Percentiles rank a stretch among this genome's conserved stretches.
Evolutionary conservation across 1,139 yeast genomes (phyloP).

Genomic region (Blastobotrys raffinosifermentans): DNA sequence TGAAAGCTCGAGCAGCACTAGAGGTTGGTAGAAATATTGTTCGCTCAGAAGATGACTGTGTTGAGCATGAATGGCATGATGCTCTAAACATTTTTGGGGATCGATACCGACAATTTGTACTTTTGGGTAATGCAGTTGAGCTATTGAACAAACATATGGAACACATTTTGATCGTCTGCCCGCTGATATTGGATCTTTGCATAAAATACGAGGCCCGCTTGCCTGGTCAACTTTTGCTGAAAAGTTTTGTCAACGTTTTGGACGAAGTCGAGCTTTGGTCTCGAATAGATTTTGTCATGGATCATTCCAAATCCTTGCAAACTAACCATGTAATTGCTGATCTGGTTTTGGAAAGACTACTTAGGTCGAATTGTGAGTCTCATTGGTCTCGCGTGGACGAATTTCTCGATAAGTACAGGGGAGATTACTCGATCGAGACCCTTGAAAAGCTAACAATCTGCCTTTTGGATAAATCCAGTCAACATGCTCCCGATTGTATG

Average conservation of each 20-base stretch:
- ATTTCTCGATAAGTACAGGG: too few species aligned
- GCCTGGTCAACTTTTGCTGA: neutral
- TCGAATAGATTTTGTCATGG: neutral
- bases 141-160: neutral
- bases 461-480: too few species aligned
- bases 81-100: constrained; percentile 6
- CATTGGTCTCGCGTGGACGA: too few species aligned
- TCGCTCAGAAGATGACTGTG: constrained; percentile 1
- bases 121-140: constrained; percentile 9
- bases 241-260: neutral
- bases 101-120: constrained; percentile 7
- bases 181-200: neutral
- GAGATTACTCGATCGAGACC: too few species aligned
- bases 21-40: constrained; percentile 6
- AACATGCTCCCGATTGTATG: too few species aligned
- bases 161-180: neutral
- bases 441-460: too few species aligned
- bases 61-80: constrained; percentile 6
- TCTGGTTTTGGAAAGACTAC: too few species aligned
- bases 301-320: too few species aligned
- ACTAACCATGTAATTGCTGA: too few species aligned
- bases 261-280: neutral
- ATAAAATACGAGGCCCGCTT: neutral
- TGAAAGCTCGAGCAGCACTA: constrained; percentile 1
- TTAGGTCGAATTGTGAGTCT: too few species aligned